These are phyloP conservation scores for Claviceps quebecensis DNA, from an alignment of 2,329 filamentous ascomycete genomes.

Conservation along the genomic window DNA sequence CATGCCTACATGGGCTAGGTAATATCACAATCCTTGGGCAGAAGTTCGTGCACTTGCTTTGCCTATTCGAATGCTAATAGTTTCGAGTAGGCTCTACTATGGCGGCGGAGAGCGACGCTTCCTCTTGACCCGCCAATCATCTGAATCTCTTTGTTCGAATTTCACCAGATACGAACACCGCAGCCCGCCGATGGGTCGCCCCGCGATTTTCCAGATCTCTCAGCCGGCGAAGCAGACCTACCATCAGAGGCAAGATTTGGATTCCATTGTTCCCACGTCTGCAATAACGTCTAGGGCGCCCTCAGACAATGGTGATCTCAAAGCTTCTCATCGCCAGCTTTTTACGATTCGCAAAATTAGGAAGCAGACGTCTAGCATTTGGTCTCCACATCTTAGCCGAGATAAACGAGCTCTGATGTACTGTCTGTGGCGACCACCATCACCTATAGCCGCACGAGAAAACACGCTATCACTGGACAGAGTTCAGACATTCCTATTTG, in stretches of 20 bases:
- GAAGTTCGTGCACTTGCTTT: constrained; percentile 5
- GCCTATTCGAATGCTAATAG: background rate
- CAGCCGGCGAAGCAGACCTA: constrained; percentile 18
- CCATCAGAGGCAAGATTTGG: constrained; percentile 30
- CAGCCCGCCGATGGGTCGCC: constrained; percentile 32
- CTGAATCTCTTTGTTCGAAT: constrained; percentile 32
- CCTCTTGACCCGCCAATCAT: constrained; percentile 30
- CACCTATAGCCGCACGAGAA: constrained; percentile 45
- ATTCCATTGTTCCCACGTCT: constrained; percentile 28
- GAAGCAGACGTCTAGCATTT: constrained; percentile 47
- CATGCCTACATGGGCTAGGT: constrained; percentile 42
- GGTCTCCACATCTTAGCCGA: constrained; percentile 58
- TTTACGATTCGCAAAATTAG: constrained; percentile 17
- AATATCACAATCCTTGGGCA: constrained; percentile 8
- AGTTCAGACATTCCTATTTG: constrained; percentile 61
- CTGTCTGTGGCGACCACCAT: constrained; percentile 62
- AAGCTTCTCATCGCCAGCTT: constrained; percentile 17
- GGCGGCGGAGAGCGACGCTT: constrained; percentile 47
- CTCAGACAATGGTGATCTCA: constrained; percentile 14
- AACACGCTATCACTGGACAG: constrained; percentile 53
- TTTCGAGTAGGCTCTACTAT: constrained; percentile 47
- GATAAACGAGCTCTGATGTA: constrained; percentile 45
- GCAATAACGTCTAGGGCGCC: background rate
- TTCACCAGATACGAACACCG: constrained; percentile 32
- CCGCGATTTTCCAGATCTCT: constrained; percentile 30